Percentiles rank a stretch among this genome's conserved stretches.
These are phyloP conservation scores for Pseudogymnoascus verrucosus DNA, from an alignment of 2,329 filamentous ascomycete genomes.

Conservation along the genomic window DNA sequence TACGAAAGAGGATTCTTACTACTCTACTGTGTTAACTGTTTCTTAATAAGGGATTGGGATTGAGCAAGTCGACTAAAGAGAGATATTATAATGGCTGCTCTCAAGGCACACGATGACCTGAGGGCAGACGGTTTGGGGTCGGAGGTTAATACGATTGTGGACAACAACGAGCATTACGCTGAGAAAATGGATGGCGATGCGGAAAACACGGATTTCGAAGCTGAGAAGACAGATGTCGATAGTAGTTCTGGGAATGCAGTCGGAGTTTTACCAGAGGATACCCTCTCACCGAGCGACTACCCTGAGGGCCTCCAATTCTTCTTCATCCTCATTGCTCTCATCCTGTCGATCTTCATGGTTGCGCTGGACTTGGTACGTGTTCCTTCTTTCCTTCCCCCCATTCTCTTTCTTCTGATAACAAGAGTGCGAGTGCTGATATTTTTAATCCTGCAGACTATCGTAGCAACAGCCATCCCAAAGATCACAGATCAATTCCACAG, in stretches of 20 bases:
- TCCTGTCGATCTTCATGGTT: slow-evolving; percentile 15
- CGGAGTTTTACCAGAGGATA: not conserved
- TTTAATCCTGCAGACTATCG: slow-evolving; percentile 36
- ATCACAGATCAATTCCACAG: slow-evolving; percentile 33
- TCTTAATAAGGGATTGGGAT: too few species aligned
- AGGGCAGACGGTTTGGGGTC: not conserved
- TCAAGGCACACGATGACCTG: not conserved
- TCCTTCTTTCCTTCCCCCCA: slow-evolving; percentile 40
- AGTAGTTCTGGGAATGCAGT: not conserved
- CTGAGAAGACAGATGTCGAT: not conserved
- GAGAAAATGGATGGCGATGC: not conserved
- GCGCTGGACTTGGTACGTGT: slow-evolving; percentile 31
- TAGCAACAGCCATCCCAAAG: slow-evolving; percentile 45
- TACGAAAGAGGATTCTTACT: too few species aligned
- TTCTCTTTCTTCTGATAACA: not conserved
- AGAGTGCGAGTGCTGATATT: not conserved
- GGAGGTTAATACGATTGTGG: not conserved
- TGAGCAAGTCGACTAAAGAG: too few species aligned
- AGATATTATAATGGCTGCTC: not conserved
- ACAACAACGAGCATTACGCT: not conserved
- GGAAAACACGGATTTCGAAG: not conserved
- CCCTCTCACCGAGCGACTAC: not conserved
- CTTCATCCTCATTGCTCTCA: not conserved
- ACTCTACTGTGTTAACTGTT: too few species aligned
- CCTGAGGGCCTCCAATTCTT: not conserved